Percentiles rank a stretch among this genome's conserved stretches.
These are phyloP conservation scores for Zasmidium angulare DNA, from an alignment of 2,329 filamentous ascomycete genomes.

Conservation along the genomic window DNA sequence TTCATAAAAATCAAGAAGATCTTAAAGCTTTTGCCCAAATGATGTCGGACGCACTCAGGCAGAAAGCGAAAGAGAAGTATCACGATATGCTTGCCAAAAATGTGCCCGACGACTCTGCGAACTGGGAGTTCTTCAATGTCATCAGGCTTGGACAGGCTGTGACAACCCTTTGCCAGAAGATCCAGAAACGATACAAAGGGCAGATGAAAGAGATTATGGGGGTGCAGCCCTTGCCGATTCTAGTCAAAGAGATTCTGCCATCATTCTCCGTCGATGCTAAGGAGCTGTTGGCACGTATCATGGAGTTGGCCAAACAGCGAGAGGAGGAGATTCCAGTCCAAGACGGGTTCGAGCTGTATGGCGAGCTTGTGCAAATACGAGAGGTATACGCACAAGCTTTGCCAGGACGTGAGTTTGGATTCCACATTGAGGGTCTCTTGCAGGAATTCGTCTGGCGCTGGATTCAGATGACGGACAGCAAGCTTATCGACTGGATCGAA, in stretches of 20 bases:
- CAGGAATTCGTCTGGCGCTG: slow-evolving; percentile 95
- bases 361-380: slow-evolving; percentile 80
- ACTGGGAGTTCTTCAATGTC: slow-evolving; percentile 90
- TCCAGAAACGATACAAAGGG: slow-evolving; percentile 92
- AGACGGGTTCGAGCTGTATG: slow-evolving; percentile 93
- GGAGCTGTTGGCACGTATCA: slow-evolving; percentile 78
- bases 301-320: slow-evolving; percentile 68
- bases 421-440: slow-evolving; percentile 81
- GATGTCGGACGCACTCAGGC: slow-evolving; percentile 69
- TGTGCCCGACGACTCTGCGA: slow-evolving; percentile 74
- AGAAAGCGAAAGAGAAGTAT: slow-evolving; percentile 78
- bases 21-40: slow-evolving; percentile 69
- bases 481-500: slow-evolving; percentile 80
- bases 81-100: slow-evolving; percentile 73
- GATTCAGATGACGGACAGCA: slow-evolving; percentile 78
- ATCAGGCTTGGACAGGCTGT: slow-evolving; percentile 85
- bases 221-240: slow-evolving; percentile 64
- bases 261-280: slow-evolving; percentile 86
- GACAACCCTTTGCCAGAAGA: slow-evolving; percentile 79
- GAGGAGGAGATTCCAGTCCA: slow-evolving; percentile 78
- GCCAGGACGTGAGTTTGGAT: slow-evolving; percentile 72
- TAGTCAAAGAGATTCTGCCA: slow-evolving; percentile 82
- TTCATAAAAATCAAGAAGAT: slow-evolving; percentile 69
- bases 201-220: slow-evolving; percentile 74
- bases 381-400: slow-evolving; percentile 75